Evolutionary conservation across 371 early-diverging fungal species (phyloP).

Genomic region (Mucor velutinosus): DNA sequence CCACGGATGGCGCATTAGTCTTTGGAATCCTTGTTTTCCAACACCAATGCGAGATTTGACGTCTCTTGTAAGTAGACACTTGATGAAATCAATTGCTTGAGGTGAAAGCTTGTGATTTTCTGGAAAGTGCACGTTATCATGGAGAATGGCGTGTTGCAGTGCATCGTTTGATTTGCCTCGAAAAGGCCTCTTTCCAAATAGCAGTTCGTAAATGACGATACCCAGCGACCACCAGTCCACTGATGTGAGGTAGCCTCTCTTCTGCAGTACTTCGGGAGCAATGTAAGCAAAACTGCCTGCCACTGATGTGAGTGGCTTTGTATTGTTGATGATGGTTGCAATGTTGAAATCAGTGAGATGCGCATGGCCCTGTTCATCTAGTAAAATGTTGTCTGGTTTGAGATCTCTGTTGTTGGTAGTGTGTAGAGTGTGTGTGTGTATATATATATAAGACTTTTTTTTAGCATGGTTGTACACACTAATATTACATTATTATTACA

Average conservation of each 20-base stretch:
- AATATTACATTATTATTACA: conserved; percentile 6
- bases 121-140: conserved; percentile 64
- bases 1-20: conserved; percentile 64
- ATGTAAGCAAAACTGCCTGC: conserved; percentile 83
- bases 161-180: conserved; percentile 80
- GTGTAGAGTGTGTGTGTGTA: background rate
- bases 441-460: too few relatives aligned
- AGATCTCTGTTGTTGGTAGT: conserved; percentile 62
- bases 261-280: conserved; percentile 79
- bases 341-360: conserved; percentile 92
- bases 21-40: conserved; percentile 54
- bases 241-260: conserved; percentile 69
- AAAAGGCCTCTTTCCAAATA: conserved; percentile 66
- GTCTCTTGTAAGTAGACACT: conserved; percentile 61
- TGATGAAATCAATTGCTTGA: conserved; percentile 60
- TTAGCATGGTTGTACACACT: conserved; percentile 1
- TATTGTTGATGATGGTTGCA: conserved; percentile 51
- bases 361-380: conserved; percentile 86
- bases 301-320: conserved; percentile 60
- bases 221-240: conserved; percentile 94
- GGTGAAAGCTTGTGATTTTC: conserved; percentile 53
- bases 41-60: conserved; percentile 62
- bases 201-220: conserved; percentile 70
- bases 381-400: conserved; percentile 92
- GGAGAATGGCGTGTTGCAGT: conserved; percentile 66